These are phyloP conservation scores for Saprolegnia diclina DNA, from an alignment of 352 stramenopile genomes.

Conservation along the genomic window DNA sequence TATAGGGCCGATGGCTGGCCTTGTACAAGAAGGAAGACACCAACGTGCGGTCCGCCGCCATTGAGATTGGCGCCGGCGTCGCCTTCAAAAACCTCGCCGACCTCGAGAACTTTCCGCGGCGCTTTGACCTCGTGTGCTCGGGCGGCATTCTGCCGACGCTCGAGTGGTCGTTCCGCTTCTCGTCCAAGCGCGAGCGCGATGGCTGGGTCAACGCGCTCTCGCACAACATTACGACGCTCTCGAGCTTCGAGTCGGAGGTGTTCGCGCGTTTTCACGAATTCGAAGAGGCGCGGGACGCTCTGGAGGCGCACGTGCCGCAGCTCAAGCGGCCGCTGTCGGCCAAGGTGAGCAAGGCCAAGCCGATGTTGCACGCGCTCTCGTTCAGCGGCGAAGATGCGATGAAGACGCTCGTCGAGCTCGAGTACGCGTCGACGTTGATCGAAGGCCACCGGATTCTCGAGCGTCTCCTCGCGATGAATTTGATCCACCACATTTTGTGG, in stretches of 20 bases:
- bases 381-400: constrained; percentile 61
- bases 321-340: neutral
- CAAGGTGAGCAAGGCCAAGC: constrained; percentile 9
- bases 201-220: constrained; percentile 61
- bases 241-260: constrained; percentile 40
- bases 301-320: constrained; percentile 8
- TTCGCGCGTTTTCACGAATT: constrained; percentile 51
- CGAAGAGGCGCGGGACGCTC: constrained; percentile 27
- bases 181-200: constrained; percentile 60
- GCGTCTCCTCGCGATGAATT: constrained; percentile 71
- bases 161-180: constrained; percentile 70
- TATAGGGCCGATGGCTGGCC: constrained; percentile 52
- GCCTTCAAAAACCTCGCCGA: constrained; percentile 57
- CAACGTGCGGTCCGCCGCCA: constrained; percentile 43
- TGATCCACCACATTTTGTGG: constrained; percentile 82
- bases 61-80: constrained; percentile 66
- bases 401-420: constrained; percentile 50
- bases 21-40: constrained; percentile 68
- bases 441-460: constrained; percentile 50
- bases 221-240: constrained; percentile 58
- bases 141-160: constrained; percentile 60
- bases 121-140: constrained; percentile 66
- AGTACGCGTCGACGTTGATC: constrained; percentile 44
- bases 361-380: neutral
- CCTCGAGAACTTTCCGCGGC: constrained; percentile 65